Conservation (phyloP, 2,329 filamentous ascomycete genomes). For the Clonostachys byssicola region DNA sequence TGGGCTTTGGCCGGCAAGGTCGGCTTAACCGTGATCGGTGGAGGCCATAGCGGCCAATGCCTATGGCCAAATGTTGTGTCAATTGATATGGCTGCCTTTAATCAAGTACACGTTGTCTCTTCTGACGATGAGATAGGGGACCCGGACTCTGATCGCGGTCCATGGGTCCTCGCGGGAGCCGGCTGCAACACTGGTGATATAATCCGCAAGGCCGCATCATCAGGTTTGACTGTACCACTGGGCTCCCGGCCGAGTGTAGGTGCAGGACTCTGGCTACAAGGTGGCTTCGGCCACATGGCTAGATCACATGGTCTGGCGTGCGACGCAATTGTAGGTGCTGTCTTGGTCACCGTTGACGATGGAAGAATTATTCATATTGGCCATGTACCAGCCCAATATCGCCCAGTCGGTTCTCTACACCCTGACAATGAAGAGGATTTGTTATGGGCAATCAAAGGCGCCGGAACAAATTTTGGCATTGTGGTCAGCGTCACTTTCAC, state of each 20-base stretch:
- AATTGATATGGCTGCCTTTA: constrained; percentile 55
- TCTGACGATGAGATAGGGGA: constrained; percentile 9
- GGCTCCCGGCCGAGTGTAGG: constrained; percentile 61
- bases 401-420: constrained; percentile 30
- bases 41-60: constrained; percentile 58
- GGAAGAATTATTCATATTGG: constrained; percentile 46
- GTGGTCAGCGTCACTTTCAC: constrained; percentile 49
- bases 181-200: constrained; percentile 55
- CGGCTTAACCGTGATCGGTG: constrained; percentile 47
- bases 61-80: constrained; percentile 45
- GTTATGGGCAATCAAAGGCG: constrained; percentile 54
- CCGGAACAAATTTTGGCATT: constrained; percentile 56
- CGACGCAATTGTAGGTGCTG: constrained; percentile 55
- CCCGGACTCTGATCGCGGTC: constrained; percentile 1
- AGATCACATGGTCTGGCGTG: constrained; percentile 52
- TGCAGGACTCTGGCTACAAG: constrained; percentile 59
- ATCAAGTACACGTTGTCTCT: constrained; percentile 38
- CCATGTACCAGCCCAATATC: constrained; percentile 38
- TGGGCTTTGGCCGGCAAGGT: constrained; percentile 47
- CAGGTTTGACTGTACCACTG: constrained; percentile 50
- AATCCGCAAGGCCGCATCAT: constrained; percentile 36
- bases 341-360: constrained; percentile 47
- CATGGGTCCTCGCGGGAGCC: constrained; percentile 44
- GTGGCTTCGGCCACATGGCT: constrained; percentile 58
- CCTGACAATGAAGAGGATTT: constrained; percentile 44